Evolutionary conservation across 371 early-diverging fungal genomes (phyloP).

Genomic region (Apophysomyces sp.): DNA sequence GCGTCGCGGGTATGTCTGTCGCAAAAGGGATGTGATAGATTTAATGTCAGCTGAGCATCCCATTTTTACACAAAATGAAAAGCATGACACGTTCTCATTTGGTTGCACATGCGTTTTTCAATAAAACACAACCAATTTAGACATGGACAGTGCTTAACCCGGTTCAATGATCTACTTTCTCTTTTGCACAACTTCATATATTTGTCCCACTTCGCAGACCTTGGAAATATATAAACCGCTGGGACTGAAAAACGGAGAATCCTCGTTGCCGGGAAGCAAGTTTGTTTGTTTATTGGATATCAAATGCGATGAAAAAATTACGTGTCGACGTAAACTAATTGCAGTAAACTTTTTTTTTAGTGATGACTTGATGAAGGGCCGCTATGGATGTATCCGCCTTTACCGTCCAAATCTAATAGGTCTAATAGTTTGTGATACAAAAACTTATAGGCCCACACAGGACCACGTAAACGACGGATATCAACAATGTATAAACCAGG

Average conservation of each 20-base stretch:
- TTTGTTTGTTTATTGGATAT: background rate
- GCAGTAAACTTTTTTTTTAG: background rate
- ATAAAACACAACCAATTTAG: no score
- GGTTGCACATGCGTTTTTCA: background rate
- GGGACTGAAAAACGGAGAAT: no score
- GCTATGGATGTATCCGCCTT: conserved; percentile 37
- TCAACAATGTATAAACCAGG: conserved; percentile 84
- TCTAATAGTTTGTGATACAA: conserved; percentile 75
- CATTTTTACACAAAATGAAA: background rate
- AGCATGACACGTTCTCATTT: background rate
- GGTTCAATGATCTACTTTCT: no score
- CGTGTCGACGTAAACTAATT: background rate
- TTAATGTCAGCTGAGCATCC: background rate
- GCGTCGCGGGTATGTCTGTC: background rate
- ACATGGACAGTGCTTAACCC: no score
- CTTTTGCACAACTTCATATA: no score
- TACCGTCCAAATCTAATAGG: conserved; percentile 43
- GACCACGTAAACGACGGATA: conserved; percentile 83
- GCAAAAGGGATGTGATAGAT: background rate
- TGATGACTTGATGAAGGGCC: background rate
- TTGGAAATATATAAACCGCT: no score
- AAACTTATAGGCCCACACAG: conserved; percentile 89
- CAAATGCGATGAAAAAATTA: background rate
- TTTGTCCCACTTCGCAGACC: no score
- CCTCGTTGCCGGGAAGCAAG: no score